Conservation (phyloP, 441 rosid species). For the Gossypium davidsonii region DNA sequence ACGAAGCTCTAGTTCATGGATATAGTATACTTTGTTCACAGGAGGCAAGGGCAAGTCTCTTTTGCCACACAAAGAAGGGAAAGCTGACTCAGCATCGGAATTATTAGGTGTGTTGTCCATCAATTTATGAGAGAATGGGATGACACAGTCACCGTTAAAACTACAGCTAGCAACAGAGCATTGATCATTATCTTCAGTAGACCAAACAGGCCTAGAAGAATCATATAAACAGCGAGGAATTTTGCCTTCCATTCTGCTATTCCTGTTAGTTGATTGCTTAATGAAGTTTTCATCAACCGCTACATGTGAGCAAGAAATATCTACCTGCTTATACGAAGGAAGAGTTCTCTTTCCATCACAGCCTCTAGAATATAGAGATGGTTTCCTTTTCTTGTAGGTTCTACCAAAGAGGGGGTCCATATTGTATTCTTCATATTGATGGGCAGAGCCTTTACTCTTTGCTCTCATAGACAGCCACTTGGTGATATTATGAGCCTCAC, state of each 20-base stretch:
- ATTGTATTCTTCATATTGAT: neutral
- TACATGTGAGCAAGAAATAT: neutral
- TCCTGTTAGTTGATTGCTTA: neutral
- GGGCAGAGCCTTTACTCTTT: constrained; percentile 7
- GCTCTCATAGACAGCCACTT: neutral
- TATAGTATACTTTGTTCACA: neutral
- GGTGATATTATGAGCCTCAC: neutral
- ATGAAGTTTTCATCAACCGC: constrained; percentile 9
- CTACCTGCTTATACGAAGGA: constrained; percentile 3
- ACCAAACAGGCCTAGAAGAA: constrained; percentile 18
- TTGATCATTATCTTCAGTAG: constrained; percentile 20
- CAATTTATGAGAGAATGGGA: constrained; percentile 1
- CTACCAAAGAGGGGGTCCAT: constrained; percentile 5
- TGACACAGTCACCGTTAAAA: constrained; percentile 9
- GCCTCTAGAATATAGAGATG: neutral
- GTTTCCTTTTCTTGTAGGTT: constrained; percentile 20
- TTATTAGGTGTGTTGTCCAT: neutral
- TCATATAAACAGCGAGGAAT: constrained; percentile 1
- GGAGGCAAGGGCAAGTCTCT: neutral
- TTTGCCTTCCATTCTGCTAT: constrained; percentile 6
- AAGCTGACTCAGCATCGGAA: constrained; percentile 26
- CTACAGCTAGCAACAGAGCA: constrained; percentile 29
- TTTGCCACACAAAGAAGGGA: constrained; percentile 10
- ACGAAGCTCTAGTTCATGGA: constrained; percentile 30
- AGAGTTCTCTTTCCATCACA: neutral